phyloP scores from a whole-genome alignment of 2,329 filamentous ascomycete species.

The Dothideomycetes sp. region DNA sequence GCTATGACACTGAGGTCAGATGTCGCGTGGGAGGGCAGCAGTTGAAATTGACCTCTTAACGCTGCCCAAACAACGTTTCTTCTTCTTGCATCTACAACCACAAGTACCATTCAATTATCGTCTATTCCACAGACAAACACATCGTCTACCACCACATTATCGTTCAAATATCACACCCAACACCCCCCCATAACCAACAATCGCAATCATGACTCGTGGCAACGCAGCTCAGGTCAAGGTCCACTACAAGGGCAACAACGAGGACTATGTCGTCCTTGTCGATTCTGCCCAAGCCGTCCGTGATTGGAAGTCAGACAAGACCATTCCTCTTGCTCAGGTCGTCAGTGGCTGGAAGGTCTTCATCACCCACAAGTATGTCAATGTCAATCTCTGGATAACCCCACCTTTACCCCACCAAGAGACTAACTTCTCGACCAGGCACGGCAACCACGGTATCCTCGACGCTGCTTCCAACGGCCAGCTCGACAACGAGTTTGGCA shows the following conservation, averaged over 20 bases:
- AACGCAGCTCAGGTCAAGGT: constrained; percentile 65
- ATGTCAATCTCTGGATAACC: constrained; percentile 12
- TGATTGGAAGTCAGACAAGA: constrained; percentile 76
- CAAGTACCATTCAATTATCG: neutral
- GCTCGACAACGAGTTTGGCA: constrained; percentile 83
- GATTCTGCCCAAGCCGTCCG: constrained; percentile 55
- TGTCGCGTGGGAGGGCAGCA: constrained; percentile 5
- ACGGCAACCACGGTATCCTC: constrained; percentile 72
- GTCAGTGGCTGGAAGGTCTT: constrained; percentile 85
- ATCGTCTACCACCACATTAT: neutral
- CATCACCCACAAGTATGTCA: constrained; percentile 78
- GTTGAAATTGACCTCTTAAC: neutral
- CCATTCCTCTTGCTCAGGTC: constrained; percentile 72
- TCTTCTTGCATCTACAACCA: neutral
- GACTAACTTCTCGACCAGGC: constrained; percentile 43
- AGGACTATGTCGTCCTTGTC: constrained; percentile 61
- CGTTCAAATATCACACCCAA: neutral
- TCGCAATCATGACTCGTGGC: constrained; percentile 42
- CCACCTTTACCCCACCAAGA: constrained; percentile 3
- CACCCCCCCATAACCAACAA: neutral
- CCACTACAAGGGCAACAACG: constrained; percentile 69
- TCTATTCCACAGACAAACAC: neutral
- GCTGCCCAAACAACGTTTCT: neutral
- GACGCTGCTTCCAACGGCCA: constrained; percentile 65
- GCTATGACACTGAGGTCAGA: constrained; percentile 12